These are phyloP conservation scores for Akebia trifoliata DNA, from an alignment of 164 flowering plant genomes.

Conservation along the genomic window DNA sequence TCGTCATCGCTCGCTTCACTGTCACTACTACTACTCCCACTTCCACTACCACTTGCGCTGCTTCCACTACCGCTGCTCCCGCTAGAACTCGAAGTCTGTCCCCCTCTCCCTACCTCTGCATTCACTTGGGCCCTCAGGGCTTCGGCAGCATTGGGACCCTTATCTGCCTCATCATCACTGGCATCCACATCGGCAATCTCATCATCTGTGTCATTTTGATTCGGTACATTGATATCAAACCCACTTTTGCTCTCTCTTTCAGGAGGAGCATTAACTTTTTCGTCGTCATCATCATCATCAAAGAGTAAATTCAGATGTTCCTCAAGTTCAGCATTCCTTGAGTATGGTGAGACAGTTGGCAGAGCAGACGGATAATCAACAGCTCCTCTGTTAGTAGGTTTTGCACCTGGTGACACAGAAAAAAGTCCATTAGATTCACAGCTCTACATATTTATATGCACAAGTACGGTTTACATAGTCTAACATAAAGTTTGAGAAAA, in stretches of 20 bases:
- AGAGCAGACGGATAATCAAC: conserved; percentile 24
- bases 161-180: conserved; percentile 59
- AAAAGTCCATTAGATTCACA: no score
- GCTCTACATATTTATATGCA: no score
- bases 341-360: conserved; percentile 31
- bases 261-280: conserved; percentile 20
- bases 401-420: conserved; percentile 33
- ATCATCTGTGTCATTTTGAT: conserved; percentile 58
- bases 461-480: no score
- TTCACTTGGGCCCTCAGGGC: conserved; percentile 79
- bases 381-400: conserved; percentile 24
- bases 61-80: conserved; percentile 66
- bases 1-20: conserved; percentile 68
- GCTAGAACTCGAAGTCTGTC: conserved; percentile 48
- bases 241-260: conserved; percentile 25
- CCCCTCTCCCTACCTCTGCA: conserved; percentile 43
- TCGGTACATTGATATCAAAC: conserved; percentile 41
- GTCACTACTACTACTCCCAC: conserved; percentile 49
- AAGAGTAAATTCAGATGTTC: conserved; percentile 49
- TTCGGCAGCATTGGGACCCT: conserved; percentile 76
- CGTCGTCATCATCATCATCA: conserved; percentile 32
- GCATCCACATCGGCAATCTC: conserved; percentile 90
- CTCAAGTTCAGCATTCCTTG: conserved; percentile 35
- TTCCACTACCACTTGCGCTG: conserved; percentile 50
- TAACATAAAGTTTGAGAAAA: no score